Evolutionary conservation across 2,329 filamentous ascomycete species (phyloP), one percentile per base, ranked within the genome.

Genomic region (Botrytis cinerea): DNA sequence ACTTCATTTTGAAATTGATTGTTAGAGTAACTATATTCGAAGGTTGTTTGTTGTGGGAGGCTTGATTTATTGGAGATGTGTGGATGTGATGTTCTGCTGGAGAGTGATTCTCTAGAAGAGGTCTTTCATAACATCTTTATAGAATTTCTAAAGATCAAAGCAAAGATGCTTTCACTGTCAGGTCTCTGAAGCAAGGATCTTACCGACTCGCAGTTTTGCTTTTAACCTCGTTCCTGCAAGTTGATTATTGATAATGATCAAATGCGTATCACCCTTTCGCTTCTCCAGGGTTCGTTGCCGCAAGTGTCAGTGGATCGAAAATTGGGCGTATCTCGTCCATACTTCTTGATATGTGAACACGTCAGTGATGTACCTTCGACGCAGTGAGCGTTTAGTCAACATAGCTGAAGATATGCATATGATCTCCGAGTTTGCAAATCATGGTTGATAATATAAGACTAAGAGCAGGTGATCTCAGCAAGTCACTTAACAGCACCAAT

Each of bases 221-320:
- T 20, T 46, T 51, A 35, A 45, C 18, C 40, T 45, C 28, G 40
- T 60, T 40, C 43, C 38, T 70, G 67, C 67, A 45, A 18, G 46
- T 20, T 70, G 67, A 70, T 70, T 70, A 70, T 70, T 70, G 51
- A 61, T 61, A 40, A 70, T n/a, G 25, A 7, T 4, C n/a, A 12
- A 32, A 35, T n/a, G n/a, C 35, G 28, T n/a, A n/a, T 35, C 16
- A 28, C 20, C 51, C 28, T 16, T 64, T n/a, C 25, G 25, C 25
- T 8, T 28, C 38, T 70, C 12, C 43, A 45, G 16, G 35, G 2
- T 40, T 35, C 38, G 35, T 18, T 35, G 45, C 28, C 5, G 51
- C 28, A 45, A 70, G n/a, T 28, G 54, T 28, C 67, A 70, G 38
- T 28, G 51, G 35, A 22, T 28, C 45, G 40, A n/a, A 10, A 45